Conservation (phyloP, 305 asterid species). For the Rubia occidens region DNA sequence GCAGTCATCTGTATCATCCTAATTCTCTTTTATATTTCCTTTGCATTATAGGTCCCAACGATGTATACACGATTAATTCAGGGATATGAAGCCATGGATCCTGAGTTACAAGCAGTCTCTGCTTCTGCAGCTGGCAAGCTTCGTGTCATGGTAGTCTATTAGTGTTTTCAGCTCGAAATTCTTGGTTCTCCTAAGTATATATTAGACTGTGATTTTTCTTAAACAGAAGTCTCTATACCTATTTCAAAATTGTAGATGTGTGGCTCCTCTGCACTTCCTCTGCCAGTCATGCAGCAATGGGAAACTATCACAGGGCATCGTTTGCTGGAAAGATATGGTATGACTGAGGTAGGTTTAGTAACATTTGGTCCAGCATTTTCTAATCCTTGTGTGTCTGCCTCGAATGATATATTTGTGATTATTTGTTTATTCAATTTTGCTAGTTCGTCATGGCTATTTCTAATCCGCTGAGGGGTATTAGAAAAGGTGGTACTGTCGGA, state of each 20-base stretch:
- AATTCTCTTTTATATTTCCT: not conserved
- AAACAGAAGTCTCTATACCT: not conserved
- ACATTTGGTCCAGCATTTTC: conserved; percentile 6
- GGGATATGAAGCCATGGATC: conserved; percentile 90
- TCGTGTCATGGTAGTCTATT: conserved; percentile 78
- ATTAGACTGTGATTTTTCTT: not conserved
- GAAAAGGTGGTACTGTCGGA: conserved; percentile 97
- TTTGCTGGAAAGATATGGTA: conserved; percentile 91
- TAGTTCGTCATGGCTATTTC: conserved; percentile 96
- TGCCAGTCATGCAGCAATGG: conserved; percentile 96
- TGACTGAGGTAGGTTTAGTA: conserved; percentile 69
- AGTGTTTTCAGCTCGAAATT: conserved; percentile 8
- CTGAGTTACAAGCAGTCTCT: conserved; percentile 54
- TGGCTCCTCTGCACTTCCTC: conserved; percentile 99
- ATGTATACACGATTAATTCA: conserved; percentile 91
- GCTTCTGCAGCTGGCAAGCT: conserved; percentile 70
- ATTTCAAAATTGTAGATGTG: conserved; percentile 58
- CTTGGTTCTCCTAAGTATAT: not conserved
- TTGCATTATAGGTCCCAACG: conserved; percentile 67
- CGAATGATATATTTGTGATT: conserved; percentile 8
- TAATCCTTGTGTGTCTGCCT: conserved; percentile 12
- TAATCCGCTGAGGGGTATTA: conserved; percentile 65
- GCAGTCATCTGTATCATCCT: not conserved
- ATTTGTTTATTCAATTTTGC: conserved; percentile 16
- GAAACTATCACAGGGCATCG: conserved; percentile 81